These are phyloP conservation scores for Verticillium zaregamsianum DNA, from an alignment of 2,329 filamentous ascomycete genomes.

Conservation along the genomic window DNA sequence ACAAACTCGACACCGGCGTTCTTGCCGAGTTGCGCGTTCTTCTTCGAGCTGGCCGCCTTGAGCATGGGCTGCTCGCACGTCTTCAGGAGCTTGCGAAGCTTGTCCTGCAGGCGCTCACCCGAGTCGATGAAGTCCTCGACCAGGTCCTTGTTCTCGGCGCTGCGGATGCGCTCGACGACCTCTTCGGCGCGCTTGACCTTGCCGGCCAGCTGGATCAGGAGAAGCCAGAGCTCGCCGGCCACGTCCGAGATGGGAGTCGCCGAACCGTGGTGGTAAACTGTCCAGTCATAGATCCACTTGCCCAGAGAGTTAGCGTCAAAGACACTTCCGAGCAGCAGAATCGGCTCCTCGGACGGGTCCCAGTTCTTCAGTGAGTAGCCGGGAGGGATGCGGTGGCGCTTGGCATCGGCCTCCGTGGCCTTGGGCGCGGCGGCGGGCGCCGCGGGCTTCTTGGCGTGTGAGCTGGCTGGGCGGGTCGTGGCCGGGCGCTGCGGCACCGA, in stretches of 20 bases:
- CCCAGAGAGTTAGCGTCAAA: slow-evolving; percentile 97
- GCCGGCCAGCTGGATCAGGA: slow-evolving; percentile 88
- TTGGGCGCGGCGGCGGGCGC: slow-evolving; percentile 31
- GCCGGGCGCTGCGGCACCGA: slow-evolving; percentile 47
- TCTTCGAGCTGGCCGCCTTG: slow-evolving; percentile 66
- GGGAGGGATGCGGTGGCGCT: slow-evolving; percentile 69
- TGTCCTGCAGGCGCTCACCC: slow-evolving; percentile 80
- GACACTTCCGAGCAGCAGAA: slow-evolving; percentile 89
- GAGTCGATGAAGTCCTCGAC: slow-evolving; percentile 87
- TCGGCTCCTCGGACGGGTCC: slow-evolving; percentile 91
- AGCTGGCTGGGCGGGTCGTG: slow-evolving; percentile 44
- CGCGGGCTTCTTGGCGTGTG: slow-evolving; percentile 33
- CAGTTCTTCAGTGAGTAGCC: slow-evolving; percentile 98
- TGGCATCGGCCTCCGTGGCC: slow-evolving; percentile 57
- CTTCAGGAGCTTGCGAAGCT: slow-evolving; percentile 83
- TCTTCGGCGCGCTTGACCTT: slow-evolving; percentile 92
- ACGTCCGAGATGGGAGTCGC: slow-evolving; percentile 82
- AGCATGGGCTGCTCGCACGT: slow-evolving; percentile 94
- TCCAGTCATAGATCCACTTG: slow-evolving; percentile 99
- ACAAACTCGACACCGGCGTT: slow-evolving; percentile 94
- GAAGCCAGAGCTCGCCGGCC: slow-evolving; percentile 90
- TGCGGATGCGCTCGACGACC: slow-evolving; percentile 66
- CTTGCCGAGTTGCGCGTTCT: slow-evolving; percentile 76
- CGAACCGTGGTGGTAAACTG: slow-evolving; percentile 81
- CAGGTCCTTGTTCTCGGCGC: slow-evolving; percentile 69